Evolutionary conservation across 2,329 filamentous ascomycete genomes (phyloP).

Genomic region (Trichoderma harzianum): DNA sequence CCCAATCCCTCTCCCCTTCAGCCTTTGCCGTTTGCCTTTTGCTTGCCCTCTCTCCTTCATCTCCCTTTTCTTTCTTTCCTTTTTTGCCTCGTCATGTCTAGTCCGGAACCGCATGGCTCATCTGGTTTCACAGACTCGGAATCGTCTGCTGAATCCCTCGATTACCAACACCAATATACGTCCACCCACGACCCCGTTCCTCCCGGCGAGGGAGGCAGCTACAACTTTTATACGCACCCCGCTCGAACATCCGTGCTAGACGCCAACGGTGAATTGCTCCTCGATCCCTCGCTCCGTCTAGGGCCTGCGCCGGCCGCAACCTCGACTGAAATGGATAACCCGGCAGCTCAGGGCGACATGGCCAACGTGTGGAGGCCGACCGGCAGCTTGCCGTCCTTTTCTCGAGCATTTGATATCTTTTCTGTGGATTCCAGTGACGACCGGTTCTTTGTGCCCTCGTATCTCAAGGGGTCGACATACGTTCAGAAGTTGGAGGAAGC

Average conservation of each 20-base stretch:
- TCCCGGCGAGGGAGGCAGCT: constrained; percentile 37
- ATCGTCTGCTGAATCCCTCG: constrained; percentile 22
- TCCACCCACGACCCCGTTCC: constrained; percentile 32
- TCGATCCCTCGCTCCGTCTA: constrained; percentile 19
- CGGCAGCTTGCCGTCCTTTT: constrained; percentile 43
- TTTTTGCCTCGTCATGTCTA: constrained; percentile 17
- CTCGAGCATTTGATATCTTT: constrained; percentile 52
- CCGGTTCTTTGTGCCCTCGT: constrained; percentile 78
- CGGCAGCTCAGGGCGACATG: constrained; percentile 27
- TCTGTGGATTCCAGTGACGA: constrained; percentile 33
- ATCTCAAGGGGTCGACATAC: constrained; percentile 74
- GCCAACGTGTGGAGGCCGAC: constrained; percentile 25
- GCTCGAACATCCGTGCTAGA: constrained; percentile 46
- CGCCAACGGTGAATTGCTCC: constrained; percentile 38
- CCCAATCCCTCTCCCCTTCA: background rate
- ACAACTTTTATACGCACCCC: constrained; percentile 40
- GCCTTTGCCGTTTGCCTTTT: background rate
- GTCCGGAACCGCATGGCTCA: constrained; percentile 27
- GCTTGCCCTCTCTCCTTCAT: background rate
- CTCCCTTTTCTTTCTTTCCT: background rate
- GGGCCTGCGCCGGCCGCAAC: constrained; percentile 9
- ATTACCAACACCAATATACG: constrained; percentile 13
- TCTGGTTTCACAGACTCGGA: constrained; percentile 26
- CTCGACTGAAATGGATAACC: constrained; percentile 32
- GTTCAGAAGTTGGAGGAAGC: constrained; percentile 70